A percentile compares a stretch with the other conserved stretches of the same genome.
Evolutionary conservation across 495 filamentous ascomycete genomes (phyloP).

Genomic region (Penicillium pulvis): DNA sequence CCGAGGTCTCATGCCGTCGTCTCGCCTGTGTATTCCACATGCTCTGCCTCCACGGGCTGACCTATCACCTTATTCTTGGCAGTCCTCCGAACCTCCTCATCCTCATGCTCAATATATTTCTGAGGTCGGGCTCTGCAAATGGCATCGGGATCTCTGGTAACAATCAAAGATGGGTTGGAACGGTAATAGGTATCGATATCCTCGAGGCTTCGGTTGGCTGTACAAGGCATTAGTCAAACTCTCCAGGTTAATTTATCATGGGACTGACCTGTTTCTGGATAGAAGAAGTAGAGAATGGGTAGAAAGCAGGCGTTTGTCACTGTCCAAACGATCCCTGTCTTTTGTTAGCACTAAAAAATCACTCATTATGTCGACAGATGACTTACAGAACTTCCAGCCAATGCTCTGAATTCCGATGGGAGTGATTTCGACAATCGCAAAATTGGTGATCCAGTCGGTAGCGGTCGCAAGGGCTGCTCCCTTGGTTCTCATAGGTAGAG

Average conservation of each 20-base stretch:
- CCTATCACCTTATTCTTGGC: slow-evolving; percentile 1
- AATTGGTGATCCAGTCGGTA: slow-evolving; percentile 63
- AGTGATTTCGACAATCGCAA: slow-evolving; percentile 62
- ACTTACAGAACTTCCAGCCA: slow-evolving; percentile 50
- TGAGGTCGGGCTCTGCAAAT: slow-evolving; percentile 29
- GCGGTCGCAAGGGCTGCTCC: slow-evolving; percentile 60
- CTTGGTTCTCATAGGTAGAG: slow-evolving; percentile 58
- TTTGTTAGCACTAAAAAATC: background rate
- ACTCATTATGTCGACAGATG: background rate
- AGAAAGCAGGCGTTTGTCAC: slow-evolving; percentile 60
- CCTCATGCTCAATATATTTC: slow-evolving; percentile 35
- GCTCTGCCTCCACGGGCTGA: background rate
- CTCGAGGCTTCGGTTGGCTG: slow-evolving; percentile 47
- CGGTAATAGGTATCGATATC: slow-evolving; percentile 51
- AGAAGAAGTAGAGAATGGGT: slow-evolving; percentile 63
- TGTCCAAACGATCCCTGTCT: slow-evolving; percentile 54
- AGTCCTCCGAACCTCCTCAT: slow-evolving; percentile 26
- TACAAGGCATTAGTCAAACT: slow-evolving; percentile 20
- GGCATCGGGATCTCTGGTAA: slow-evolving; percentile 39
- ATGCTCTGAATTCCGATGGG: slow-evolving; percentile 58
- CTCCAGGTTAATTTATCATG: background rate
- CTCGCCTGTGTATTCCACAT: slow-evolving; percentile 4
- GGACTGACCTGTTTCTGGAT: slow-evolving; percentile 56
- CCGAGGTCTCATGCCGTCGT: background rate
- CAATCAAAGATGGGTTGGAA: slow-evolving; percentile 44